A percentile compares a stretch with the other conserved stretches of the same genome.
These are phyloP conservation scores for Phialocephala sp. DNA, from an alignment of 2,329 filamentous ascomycete genomes.

Conservation along the genomic window DNA sequence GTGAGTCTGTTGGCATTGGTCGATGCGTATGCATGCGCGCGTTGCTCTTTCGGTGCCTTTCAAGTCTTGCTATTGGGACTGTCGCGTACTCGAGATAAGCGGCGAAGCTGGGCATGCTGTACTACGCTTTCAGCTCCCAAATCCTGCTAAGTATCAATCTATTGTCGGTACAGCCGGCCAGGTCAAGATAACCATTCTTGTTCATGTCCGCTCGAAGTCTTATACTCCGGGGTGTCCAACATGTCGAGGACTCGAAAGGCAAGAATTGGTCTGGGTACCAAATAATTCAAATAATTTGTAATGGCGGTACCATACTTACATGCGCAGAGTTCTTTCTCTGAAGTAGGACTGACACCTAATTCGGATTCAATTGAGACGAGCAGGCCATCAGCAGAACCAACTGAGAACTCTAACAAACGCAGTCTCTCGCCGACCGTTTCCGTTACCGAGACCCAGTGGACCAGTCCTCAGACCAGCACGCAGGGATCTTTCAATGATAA, in stretches of 20 bases:
- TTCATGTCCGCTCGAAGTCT: not conserved
- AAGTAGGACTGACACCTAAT: constrained; percentile 1
- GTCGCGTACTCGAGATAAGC: not conserved
- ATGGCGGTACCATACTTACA: constrained; percentile 5
- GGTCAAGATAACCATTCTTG: not conserved
- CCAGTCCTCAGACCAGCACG: not conserved
- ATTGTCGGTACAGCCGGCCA: not conserved
- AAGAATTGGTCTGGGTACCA: constrained; percentile 1
- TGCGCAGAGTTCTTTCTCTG: constrained; percentile 3
- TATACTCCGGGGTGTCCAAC: constrained; percentile 1
- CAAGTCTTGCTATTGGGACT: not conserved
- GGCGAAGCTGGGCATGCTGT: not conserved
- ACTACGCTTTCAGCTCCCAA: not conserved
- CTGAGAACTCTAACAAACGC: not conserved
- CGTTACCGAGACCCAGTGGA: not conserved
- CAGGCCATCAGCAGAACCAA: not conserved
- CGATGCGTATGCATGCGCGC: not conserved
- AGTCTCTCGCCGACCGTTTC: constrained; percentile 3
- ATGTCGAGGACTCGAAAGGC: not conserved
- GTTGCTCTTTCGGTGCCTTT: not conserved
- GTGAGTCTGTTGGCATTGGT: constrained; percentile 5
- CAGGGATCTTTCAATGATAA: constrained; percentile 1
- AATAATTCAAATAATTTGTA: not conserved
- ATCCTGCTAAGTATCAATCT: not conserved
- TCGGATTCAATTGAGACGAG: not conserved